A percentile compares a stretch with the other conserved stretches of the same genome.
Evolutionary conservation across 2,329 filamentous ascomycete genomes (phyloP).

Genomic region (Leptographium flavum): DNA sequence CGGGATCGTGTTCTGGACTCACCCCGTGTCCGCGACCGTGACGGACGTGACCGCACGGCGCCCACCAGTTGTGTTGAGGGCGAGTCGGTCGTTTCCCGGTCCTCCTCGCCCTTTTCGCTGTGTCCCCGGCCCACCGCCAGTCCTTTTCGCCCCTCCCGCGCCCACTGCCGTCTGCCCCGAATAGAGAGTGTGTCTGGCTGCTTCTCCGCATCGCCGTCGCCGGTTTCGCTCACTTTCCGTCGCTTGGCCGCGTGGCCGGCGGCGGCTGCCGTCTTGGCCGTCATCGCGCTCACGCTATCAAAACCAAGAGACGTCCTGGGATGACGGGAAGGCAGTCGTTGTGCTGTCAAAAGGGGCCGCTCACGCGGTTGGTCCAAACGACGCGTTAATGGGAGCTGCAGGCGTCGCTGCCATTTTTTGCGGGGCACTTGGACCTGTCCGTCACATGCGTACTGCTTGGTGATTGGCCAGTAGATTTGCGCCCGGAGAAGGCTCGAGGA

Average conservation of each 20-base stretch:
- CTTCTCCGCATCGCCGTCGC: not conserved
- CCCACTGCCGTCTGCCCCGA: not conserved
- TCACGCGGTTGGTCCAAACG: too few relatives aligned
- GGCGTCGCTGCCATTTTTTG: too few relatives aligned
- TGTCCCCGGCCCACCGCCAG: not conserved
- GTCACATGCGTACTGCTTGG: not conserved
- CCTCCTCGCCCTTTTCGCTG: not conserved
- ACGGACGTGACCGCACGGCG: constrained; percentile 2
- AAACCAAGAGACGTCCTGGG: not conserved
- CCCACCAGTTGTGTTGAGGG: constrained; percentile 10
- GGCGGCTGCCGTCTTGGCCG: constrained; percentile 1
- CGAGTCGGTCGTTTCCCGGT: constrained; percentile 4
- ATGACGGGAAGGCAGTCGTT: not conserved
- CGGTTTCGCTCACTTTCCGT: constrained; percentile 1
- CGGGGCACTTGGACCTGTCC: too few relatives aligned
- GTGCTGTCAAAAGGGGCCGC: too few relatives aligned
- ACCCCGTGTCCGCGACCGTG: not conserved
- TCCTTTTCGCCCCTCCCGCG: not conserved
- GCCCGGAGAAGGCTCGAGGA: too few relatives aligned
- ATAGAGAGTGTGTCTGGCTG: constrained; percentile 1
- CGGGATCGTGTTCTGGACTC: not conserved
- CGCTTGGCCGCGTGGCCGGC: constrained; percentile 5
- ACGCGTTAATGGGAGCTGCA: too few relatives aligned
- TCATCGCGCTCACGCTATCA: constrained; percentile 3
- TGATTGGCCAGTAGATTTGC: not conserved